Evolutionary conservation across 768 basidiomycete species (phyloP), one percentile per base, ranked within the genome.

Genomic region (Suillus weaverae): DNA sequence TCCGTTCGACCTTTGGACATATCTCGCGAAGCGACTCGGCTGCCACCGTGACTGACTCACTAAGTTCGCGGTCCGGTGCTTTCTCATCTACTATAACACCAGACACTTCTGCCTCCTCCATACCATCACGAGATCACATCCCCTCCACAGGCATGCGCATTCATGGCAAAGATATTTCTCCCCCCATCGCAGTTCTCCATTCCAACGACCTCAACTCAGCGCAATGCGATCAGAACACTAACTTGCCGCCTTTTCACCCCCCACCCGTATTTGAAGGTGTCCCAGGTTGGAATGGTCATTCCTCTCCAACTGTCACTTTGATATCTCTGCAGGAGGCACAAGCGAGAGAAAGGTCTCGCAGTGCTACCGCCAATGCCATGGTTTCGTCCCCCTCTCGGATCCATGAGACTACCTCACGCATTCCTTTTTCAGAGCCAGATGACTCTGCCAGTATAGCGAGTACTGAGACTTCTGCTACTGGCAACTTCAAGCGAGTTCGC

Each of bases 311-410:
- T 18, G 87, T 92, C 67, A 80, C 84, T 36, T 83, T 94, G 44
- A 92, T 93, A 59, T 85, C 90, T 5, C 80, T 93, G 61, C 89
- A 92, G 71, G 90, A 94, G 77, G 91, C 91, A 4, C 86, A 91
- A 69, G 90, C 87, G 14, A 76, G 81, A 62, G 82, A 89, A 71
- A 85, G 89, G 59, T 79, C 84, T 53, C 85, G 89, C 60, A 84
- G 81, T 68, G 77, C 76, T n/a, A 83, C 84, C 4, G 74, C 73
- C 22, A 77, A 80, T 54, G 66, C 69, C 61, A 64, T 73, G 2
- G 66, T 76, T 54, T 63, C 73, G 35, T 69, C 70, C 59, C 67
- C 68, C 61, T 71, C 75, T 55, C 70, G 68, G 54, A 69, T 59
- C 67, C 69, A 64, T 64, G 70, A 74, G 13, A 70, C 75, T 9